A percentile compares a stretch with the other conserved stretches of the same genome.
Conservation (phyloP, 768 basidiomycete species). For the Lactarius hengduanensis region DNA sequence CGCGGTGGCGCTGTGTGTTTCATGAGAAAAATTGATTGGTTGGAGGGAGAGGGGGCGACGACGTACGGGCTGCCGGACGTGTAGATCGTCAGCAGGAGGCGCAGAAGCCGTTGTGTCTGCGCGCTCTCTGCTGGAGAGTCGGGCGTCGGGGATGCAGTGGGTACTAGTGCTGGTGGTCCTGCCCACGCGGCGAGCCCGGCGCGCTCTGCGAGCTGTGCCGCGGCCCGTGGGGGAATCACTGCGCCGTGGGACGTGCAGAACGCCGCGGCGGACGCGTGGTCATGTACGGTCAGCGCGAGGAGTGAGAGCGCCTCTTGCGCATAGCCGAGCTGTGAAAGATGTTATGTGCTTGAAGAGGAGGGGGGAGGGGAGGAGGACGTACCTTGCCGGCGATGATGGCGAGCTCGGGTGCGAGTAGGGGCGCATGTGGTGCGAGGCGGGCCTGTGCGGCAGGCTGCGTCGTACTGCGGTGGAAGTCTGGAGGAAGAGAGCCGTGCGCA, state of each 20-base stretch:
- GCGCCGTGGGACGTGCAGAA: conserved; percentile 83
- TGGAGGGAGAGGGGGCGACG: conserved; percentile 9
- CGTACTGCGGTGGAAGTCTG: conserved; percentile 73
- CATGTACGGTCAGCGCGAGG: conserved; percentile 68
- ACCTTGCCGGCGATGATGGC: conserved; percentile 84
- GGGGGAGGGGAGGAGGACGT: not conserved
- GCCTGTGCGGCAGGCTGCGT: conserved; percentile 48
- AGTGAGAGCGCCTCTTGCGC: conserved; percentile 63
- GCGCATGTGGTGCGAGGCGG: conserved; percentile 47
- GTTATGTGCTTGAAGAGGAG: conserved; percentile 12
- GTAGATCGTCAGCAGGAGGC: conserved; percentile 76
- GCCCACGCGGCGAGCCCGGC: conserved; percentile 46
- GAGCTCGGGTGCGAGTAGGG: conserved; percentile 64
- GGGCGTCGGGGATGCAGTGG: conserved; percentile 36
- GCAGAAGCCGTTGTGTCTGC: conserved; percentile 58
- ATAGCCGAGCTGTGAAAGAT: conserved; percentile 45
- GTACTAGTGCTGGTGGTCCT: conserved; percentile 29
- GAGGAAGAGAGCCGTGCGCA: conserved; percentile 77
- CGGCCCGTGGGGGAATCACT: conserved; percentile 61
- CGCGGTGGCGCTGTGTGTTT: not conserved
- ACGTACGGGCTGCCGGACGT: conserved; percentile 63
- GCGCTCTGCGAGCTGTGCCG: conserved; percentile 50
- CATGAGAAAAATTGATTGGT: not conserved
- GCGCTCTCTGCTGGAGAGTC: conserved; percentile 51
- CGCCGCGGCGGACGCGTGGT: conserved; percentile 75